These are phyloP conservation scores for Pichia sp. DNA, from an alignment of 1,139 yeast species.

Conservation along the genomic window DNA sequence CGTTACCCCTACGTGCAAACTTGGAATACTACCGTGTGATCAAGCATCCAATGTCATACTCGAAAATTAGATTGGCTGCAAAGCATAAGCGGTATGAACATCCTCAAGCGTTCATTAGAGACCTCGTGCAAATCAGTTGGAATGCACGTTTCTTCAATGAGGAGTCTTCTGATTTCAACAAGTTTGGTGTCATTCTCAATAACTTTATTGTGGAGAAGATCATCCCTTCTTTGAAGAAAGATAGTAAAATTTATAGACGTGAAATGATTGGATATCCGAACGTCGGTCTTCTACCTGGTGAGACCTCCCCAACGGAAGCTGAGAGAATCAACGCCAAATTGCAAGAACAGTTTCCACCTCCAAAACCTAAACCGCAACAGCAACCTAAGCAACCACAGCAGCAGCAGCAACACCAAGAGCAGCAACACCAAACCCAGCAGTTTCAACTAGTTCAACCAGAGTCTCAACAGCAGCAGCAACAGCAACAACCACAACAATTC, in stretches of 20 bases:
- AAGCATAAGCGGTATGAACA: slow-evolving; percentile 46
- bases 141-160: slow-evolving; percentile 82
- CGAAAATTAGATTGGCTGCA: slow-evolving; percentile 34
- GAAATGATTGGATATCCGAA: slow-evolving; percentile 54
- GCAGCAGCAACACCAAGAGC: too few species aligned
- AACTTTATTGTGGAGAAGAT: slow-evolving; percentile 46
- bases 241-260: slow-evolving; percentile 30
- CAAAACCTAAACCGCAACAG: too few species aligned
- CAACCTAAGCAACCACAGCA: too few species aligned
- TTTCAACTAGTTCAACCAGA: too few species aligned
- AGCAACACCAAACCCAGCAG: too few species aligned
- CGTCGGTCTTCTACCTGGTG: slow-evolving; percentile 60
- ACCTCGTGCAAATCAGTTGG: slow-evolving; percentile 80
- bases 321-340: too few species aligned
- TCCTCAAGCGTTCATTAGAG: slow-evolving; percentile 66
- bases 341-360: too few species aligned
- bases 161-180: slow-evolving; percentile 58
- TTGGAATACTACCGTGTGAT: slow-evolving; percentile 41
- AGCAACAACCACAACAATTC: slow-evolving; percentile 81
- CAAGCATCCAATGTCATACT: slow-evolving; percentile 40
- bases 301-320: not conserved
- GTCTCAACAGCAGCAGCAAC: slow-evolving; percentile 87
- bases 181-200: slow-evolving; percentile 68
- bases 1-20: slow-evolving; percentile 37
- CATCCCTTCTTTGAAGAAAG: slow-evolving; percentile 47